These are phyloP conservation scores for Colletotrichum viniferum DNA, from an alignment of 2,329 filamentous ascomycete species.

Conservation along the genomic window DNA sequence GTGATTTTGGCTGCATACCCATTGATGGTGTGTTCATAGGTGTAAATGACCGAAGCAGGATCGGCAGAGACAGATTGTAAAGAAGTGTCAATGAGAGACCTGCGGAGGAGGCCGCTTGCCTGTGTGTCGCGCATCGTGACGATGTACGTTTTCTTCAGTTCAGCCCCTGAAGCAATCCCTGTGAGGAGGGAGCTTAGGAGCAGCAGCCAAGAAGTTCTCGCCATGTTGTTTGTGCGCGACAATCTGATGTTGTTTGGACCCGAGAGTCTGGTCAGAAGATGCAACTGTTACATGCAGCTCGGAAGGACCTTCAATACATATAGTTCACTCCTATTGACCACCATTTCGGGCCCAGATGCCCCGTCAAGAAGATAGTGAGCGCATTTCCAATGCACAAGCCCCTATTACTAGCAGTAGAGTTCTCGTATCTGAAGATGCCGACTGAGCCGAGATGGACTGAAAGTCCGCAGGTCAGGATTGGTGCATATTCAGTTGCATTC, in stretches of 20 bases:
- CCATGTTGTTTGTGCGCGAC: neutral
- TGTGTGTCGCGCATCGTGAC: neutral
- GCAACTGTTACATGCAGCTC: neutral
- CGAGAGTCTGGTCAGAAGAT: neutral
- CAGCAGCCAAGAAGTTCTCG: neutral
- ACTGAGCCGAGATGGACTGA: neutral
- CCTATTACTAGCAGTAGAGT: neutral
- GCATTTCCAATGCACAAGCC: neutral
- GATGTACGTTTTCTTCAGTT: neutral
- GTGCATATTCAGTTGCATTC: neutral
- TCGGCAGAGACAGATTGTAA: neutral
- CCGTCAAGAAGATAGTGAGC: neutral
- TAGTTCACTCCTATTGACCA: neutral
- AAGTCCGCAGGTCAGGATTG: neutral
- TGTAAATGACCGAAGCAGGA: slow-evolving; percentile 4
- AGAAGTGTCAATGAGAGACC: neutral
- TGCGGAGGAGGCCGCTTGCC: neutral
- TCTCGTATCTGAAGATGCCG: neutral
- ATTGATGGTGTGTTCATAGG: slow-evolving; percentile 8
- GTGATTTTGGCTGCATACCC: slow-evolving; percentile 17
- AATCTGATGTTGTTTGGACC: neutral
- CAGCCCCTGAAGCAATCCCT: neutral
- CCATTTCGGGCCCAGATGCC: neutral
- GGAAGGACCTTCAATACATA: neutral
- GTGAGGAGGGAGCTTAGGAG: neutral